phyloP scores from a whole-genome alignment of 371 early-diverging fungal species.

The Lichtheimia ornata region DNA sequence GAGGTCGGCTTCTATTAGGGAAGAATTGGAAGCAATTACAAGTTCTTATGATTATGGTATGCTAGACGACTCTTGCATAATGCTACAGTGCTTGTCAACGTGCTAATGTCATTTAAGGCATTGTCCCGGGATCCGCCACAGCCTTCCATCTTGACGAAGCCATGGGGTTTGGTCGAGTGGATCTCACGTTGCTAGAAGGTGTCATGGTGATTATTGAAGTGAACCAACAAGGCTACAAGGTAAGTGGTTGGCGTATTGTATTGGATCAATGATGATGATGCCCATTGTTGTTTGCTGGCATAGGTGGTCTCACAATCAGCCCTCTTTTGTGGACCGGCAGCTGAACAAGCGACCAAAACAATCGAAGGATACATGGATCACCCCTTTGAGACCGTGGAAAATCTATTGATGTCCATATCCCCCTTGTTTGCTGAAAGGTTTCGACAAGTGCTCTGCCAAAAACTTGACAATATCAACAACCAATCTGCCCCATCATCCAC shows the following conservation, averaged over 20 bases:
- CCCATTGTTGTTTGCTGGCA: neutral
- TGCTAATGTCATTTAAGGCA: conserved; percentile 4
- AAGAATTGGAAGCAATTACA: conserved; percentile 24
- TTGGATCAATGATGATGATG: too few relatives aligned
- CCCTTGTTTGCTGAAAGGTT: conserved; percentile 36
- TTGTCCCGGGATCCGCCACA: conserved; percentile 48
- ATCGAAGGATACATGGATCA: conserved; percentile 23
- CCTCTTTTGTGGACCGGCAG: conserved; percentile 14
- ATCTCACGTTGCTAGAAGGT: conserved; percentile 41
- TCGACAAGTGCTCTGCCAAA: conserved; percentile 31
- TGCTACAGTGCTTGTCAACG: too few relatives aligned
- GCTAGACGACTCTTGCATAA: neutral
- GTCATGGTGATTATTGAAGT: conserved; percentile 42
- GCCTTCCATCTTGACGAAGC: conserved; percentile 41
- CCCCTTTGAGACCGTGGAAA: conserved; percentile 42
- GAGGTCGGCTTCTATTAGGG: conserved; percentile 17
- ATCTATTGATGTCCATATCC: conserved; percentile 35
- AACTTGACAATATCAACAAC: conserved; percentile 24
- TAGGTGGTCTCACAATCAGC: conserved; percentile 31
- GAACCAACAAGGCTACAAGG: conserved; percentile 35
- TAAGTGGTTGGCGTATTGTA: conserved; percentile 5
- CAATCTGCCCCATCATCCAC: too few relatives aligned
- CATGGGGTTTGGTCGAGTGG: conserved; percentile 30
- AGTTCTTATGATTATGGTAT: conserved; percentile 35
- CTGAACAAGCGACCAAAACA: conserved; percentile 17